These are phyloP conservation scores for Magnolia sinica DNA, from an alignment of 164 flowering plant genomes.

Conservation along the genomic window DNA sequence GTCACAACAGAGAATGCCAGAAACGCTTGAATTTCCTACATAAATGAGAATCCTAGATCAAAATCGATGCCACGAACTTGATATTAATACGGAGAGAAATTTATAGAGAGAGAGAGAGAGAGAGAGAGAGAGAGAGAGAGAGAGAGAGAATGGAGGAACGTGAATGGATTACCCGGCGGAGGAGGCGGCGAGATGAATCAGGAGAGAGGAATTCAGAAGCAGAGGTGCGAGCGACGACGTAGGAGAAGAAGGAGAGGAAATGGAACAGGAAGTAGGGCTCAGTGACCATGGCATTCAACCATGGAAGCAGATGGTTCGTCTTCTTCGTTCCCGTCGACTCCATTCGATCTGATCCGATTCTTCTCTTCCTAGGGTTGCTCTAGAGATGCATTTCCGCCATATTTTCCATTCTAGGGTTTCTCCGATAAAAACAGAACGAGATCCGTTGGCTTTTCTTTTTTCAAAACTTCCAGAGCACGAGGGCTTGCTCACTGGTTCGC, in stretches of 20 bases:
- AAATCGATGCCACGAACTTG: constrained; percentile 1
- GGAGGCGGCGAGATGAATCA: constrained; percentile 38
- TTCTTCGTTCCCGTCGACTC: constrained; percentile 21
- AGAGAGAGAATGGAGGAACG: neutral
- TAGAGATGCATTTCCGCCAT: neutral
- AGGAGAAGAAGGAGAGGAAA: constrained; percentile 75
- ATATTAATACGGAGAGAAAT: neutral
- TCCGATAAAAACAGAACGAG: neutral
- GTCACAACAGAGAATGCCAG: constrained; percentile 46
- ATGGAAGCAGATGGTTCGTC: constrained; percentile 26
- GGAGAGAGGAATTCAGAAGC: constrained; percentile 49
- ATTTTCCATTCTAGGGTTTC: neutral
- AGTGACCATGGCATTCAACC: constrained; percentile 53
- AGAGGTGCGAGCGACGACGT: constrained; percentile 57
- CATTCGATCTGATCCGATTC: neutral
- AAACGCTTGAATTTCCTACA: constrained; percentile 78
- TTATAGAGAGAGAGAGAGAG: neutral
- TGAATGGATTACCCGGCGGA: constrained; percentile 46
- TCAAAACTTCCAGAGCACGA: neutral
- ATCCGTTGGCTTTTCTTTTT: neutral
- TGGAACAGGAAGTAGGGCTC: constrained; percentile 75
- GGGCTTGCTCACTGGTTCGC: neutral
- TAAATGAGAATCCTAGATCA: neutral
- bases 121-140: neutral
- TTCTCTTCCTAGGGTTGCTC: neutral